Percentiles rank a stretch among this genome's conserved stretches.
Evolutionary conservation across 2,329 filamentous ascomycete species (phyloP).

Genomic region (Cytospora mali): DNA sequence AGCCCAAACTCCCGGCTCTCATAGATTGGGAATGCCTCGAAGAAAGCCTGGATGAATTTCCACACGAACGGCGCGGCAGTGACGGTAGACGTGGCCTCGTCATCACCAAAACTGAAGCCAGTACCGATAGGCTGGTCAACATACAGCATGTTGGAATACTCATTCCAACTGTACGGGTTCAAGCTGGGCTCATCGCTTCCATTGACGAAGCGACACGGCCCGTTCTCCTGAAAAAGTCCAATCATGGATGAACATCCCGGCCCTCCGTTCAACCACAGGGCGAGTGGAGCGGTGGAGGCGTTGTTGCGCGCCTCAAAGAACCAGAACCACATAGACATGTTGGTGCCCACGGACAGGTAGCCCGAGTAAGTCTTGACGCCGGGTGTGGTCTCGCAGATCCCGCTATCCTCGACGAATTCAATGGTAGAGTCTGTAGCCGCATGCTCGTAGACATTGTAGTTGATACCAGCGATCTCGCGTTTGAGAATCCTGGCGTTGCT

Average conservation of each 20-base stretch:
- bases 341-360: conserved; percentile 17
- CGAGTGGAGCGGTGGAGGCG: conserved; percentile 42
- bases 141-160: conserved; percentile 57
- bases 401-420: conserved; percentile 10
- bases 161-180: conserved; percentile 63
- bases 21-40: conserved; percentile 16
- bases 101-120: conserved; percentile 42
- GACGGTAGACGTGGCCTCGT: conserved; percentile 21
- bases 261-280: conserved; percentile 62
- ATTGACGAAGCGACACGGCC: conserved; percentile 48
- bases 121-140: conserved; percentile 58
- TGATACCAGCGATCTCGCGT: conserved; percentile 18
- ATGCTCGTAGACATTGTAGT: conserved; percentile 19
- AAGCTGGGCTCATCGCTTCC: conserved; percentile 50
- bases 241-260: conserved; percentile 60
- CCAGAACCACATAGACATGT: conserved; percentile 35
- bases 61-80: conserved; percentile 22
- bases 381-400: conserved; percentile 23
- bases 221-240: conserved; percentile 54
- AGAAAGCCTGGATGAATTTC: conserved; percentile 24
- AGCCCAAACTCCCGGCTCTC: conserved; percentile 28
- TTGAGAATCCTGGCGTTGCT: conserved; percentile 12
- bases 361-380: conserved; percentile 23
- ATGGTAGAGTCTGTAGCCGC: conserved; percentile 4
- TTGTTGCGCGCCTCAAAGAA: conserved; percentile 40